Evolutionary conservation across 2,329 filamentous ascomycete genomes (phyloP).

Genomic region (Pseudopyricularia javanii): DNA sequence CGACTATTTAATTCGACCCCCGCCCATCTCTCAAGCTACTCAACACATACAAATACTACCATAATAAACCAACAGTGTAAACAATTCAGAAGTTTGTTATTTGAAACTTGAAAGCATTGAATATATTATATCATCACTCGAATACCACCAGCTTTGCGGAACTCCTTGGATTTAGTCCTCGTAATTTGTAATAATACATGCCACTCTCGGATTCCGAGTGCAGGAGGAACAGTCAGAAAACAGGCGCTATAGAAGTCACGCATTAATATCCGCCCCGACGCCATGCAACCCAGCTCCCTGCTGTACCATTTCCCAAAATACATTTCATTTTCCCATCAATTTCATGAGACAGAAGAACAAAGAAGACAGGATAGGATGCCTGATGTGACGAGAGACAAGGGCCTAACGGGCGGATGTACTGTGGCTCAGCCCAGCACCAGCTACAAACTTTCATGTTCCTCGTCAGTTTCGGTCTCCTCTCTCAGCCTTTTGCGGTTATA

Average conservation of each 20-base stretch:
- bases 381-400: neutral
- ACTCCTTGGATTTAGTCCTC: too few species aligned
- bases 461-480: neutral
- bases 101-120: too few species aligned
- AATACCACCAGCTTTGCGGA: too few species aligned
- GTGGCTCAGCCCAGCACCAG: neutral
- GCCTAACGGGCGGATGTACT: neutral
- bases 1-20: too few species aligned
- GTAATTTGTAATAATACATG: too few species aligned
- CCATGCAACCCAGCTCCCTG: neutral
- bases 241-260: neutral
- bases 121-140: too few species aligned
- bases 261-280: neutral
- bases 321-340: neutral
- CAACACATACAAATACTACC: too few species aligned
- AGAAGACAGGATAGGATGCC: neutral
- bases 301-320: neutral
- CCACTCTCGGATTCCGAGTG: too few species aligned
- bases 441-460: neutral
- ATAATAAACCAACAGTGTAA: too few species aligned
- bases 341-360: neutral
- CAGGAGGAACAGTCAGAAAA: too few species aligned
- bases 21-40: too few species aligned
- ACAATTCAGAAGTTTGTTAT: too few species aligned
- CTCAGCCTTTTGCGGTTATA: slow-evolving; percentile 8